These are phyloP conservation scores for Leccinum variicolor DNA, from an alignment of 768 basidiomycete species.

Conservation along the genomic window DNA sequence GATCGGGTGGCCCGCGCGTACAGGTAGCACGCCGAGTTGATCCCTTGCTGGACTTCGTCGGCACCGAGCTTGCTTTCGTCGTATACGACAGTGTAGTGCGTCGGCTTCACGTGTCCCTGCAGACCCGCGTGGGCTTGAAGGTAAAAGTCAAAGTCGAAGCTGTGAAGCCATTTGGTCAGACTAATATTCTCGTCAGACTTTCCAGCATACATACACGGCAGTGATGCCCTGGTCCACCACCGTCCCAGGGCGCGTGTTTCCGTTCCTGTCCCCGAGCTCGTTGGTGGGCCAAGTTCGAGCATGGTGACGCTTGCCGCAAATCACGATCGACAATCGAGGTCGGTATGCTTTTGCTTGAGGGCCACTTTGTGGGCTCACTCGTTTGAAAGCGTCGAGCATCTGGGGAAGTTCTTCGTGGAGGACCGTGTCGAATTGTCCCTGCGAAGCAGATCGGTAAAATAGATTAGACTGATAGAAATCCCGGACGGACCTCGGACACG, in stretches of 20 bases:
- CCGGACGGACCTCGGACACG: constrained; percentile 63
- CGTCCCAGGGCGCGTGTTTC: constrained; percentile 78
- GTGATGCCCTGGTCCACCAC: constrained; percentile 80
- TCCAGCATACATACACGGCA: constrained; percentile 43
- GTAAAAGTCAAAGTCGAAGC: constrained; percentile 65
- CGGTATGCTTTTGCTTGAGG: constrained; percentile 45
- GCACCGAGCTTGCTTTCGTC: constrained; percentile 71
- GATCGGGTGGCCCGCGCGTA: constrained; percentile 84
- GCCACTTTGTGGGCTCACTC: constrained; percentile 39
- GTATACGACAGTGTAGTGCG: constrained; percentile 78
- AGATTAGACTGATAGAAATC: neutral
- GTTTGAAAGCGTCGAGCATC: constrained; percentile 57
- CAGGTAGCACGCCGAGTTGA: constrained; percentile 65
- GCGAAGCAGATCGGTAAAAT: neutral
- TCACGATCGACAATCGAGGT: constrained; percentile 66
- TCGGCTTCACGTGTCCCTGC: constrained; percentile 67
- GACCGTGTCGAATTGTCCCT: constrained; percentile 75
- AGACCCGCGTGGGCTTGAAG: constrained; percentile 74
- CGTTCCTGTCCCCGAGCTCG: constrained; percentile 54
- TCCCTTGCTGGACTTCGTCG: constrained; percentile 71
- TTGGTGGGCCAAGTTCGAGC: constrained; percentile 58
- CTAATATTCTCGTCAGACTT: neutral
- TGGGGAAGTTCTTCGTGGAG: constrained; percentile 57
- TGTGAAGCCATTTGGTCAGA: constrained; percentile 15
- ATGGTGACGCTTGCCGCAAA: constrained; percentile 74